Evolutionary conservation across 345 rosid species (phyloP).

Genomic region (Gossypium anomalum): DNA sequence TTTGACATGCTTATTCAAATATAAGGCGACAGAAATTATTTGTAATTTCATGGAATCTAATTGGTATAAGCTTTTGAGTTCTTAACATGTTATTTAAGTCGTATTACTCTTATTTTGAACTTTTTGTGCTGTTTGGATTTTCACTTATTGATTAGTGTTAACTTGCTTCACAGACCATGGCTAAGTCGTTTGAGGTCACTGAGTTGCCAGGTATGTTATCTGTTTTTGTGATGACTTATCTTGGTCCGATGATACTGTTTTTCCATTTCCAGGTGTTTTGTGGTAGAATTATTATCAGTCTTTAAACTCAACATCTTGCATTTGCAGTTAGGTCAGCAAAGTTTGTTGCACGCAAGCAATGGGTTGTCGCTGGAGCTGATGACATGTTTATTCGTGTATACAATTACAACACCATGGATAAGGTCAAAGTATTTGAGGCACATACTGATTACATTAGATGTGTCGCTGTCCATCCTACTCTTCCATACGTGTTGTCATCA

Average conservation of each 20-base stretch:
- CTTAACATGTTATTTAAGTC: background rate
- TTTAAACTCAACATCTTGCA: conserved; percentile 16
- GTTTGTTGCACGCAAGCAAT: conserved; percentile 78
- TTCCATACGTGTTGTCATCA: conserved; percentile 83
- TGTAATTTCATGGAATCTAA: background rate
- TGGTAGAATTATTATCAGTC: background rate
- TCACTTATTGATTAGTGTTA: background rate
- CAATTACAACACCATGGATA: conserved; percentile 90
- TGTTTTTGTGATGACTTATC: background rate
- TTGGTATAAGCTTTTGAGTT: background rate
- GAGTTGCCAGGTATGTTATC: conserved; percentile 72
- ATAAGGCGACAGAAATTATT: background rate
- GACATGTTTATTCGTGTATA: conserved; percentile 88
- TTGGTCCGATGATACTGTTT: conserved; percentile 1
- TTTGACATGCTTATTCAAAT: background rate
- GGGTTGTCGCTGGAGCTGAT: conserved; percentile 97
- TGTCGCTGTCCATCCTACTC: conserved; percentile 86
- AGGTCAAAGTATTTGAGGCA: conserved; percentile 89
- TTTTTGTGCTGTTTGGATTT: conserved; percentile 1
- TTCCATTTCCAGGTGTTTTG: conserved; percentile 4
- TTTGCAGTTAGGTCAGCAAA: conserved; percentile 91
- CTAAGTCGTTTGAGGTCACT: conserved; percentile 83
- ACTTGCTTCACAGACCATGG: conserved; percentile 54
- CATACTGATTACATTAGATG: conserved; percentile 97
- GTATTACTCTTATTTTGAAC: background rate